Base-by-base conservation (phyloP, 2,329 filamentous ascomycete genomes). In the Delphinella strobiligena region DNA sequence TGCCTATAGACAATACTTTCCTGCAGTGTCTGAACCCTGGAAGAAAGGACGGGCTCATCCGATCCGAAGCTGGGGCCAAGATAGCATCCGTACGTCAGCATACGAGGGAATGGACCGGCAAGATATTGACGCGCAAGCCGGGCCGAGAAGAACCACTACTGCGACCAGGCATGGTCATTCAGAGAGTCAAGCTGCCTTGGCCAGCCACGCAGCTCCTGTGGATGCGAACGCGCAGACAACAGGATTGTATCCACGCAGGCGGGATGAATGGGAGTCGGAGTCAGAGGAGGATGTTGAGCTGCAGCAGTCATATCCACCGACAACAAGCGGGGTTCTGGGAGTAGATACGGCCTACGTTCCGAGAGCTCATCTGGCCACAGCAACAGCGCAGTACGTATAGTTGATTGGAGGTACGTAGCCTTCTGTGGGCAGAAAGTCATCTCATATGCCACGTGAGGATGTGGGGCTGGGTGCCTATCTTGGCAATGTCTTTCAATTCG, bases 1-100 rank as follows among this genome's bases (percentile, higher is more conserved):
- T 19, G 59, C 71, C 1, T 77, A 76, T 48, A 63, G 70, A 34
- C 72, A 76, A 51, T 77, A 77, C 51, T 77, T 75, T 55, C 73
- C 72, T 14, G 59, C 73, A 0, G 53, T 76, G 8, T 61, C 58
- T 30, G 68, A 76, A 49, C 60, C 69, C 4, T 72, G 68, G 68
- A 64, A 63, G 45, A 76, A 76, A 51, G 73, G 73, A 8, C 67
- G 72, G 8, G 73, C 73, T 17, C 71, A 74, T 49, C 69, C 72
- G 1, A 75, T 75, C 47, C 65, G 72, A 16, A 64, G 62, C 18
- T 76, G 72, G 72, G 72, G 69, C n/a, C 62, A 56, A 10, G 62
- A 63, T 30, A 65, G 67, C 34, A n/a, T 36, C 39, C 18, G 36
- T 34, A n/a, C n/a, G n/a, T n/a, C n/a, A 16, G 39, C 39, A 37